A percentile compares a stretch with the other conserved stretches of the same genome.
These are phyloP conservation scores for Jamesozyma gamospora DNA, from an alignment of 805 yeast genomes.

Conservation along the genomic window DNA sequence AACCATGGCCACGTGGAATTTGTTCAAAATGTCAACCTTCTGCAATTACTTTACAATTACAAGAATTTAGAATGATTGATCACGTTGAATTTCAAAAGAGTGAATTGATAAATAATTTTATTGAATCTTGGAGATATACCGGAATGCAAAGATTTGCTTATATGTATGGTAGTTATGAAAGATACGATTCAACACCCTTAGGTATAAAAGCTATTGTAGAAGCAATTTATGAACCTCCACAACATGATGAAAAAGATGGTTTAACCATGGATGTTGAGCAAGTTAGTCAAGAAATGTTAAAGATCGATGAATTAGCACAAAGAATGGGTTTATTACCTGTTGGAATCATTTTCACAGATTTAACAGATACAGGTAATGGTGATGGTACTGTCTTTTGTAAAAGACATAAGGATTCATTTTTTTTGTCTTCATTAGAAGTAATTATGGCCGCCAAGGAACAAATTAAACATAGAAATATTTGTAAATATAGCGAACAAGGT, in stretches of 20 bases:
- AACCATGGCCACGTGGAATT: slow-evolving; percentile 90
- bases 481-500: slow-evolving; percentile 56
- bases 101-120: slow-evolving; percentile 65
- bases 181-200: slow-evolving; percentile 65
- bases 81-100: slow-evolving; percentile 86
- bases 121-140: slow-evolving; percentile 83
- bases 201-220: slow-evolving; percentile 93
- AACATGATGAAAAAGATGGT: slow-evolving; percentile 79
- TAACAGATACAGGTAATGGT: slow-evolving; percentile 75
- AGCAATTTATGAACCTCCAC: slow-evolving; percentile 90
- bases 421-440: slow-evolving; percentile 80
- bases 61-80: slow-evolving; percentile 89
- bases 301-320: slow-evolving; percentile 45
- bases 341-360: slow-evolving; percentile 84
- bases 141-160: slow-evolving; percentile 84
- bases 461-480: slow-evolving; percentile 46
- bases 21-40: slow-evolving; percentile 97
- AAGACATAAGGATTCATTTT: slow-evolving; percentile 85
- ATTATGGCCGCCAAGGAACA: slow-evolving; percentile 78
- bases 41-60: slow-evolving; percentile 85
- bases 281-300: slow-evolving; percentile 32
- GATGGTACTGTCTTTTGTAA: slow-evolving; percentile 88
- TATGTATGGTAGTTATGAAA: slow-evolving; percentile 71
- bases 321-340: slow-evolving; percentile 57
- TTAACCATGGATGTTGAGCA: slow-evolving; percentile 47